Base-by-base conservation (phyloP, 2,329 filamentous ascomycete genomes). In the Gremmenia infestans region DNA sequence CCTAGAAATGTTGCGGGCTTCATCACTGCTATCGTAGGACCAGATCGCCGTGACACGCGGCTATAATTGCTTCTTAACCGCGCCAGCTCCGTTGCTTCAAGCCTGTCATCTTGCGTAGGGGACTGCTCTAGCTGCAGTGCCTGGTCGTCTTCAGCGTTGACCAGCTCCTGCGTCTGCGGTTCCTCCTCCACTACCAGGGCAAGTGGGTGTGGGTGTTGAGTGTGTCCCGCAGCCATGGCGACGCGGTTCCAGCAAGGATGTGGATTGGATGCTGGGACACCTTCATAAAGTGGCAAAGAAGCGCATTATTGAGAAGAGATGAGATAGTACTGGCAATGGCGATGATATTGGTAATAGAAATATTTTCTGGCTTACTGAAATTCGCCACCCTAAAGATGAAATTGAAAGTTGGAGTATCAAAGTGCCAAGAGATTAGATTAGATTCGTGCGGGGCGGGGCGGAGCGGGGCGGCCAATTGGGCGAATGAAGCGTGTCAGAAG, bases 71-170 rank as follows among this genome's bases (percentile, higher is more conserved):
- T 55, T 54, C 61, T 60, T 23, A 66, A 37, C 23, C 55, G 55
- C 25, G 54, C 57, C 35, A 70, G 49, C 50, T 69, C 67, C 22
- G 65, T 67, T 6, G 64, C 57, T 56, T 67, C 64, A 37, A 59
- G 59, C 56, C 59, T 59, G 56, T 64, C 59, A 59, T 57, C 60
- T 37, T 60, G 57, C 32, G 48, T 52, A 22, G 39, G n/a, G 23
- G 35, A 43, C 32, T 28, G 14, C 15, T 54, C 39, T 17, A 48
- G 53, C 17, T 47, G 45, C 14, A 25, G 45, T 28, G 19, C 42
- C 14, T 40, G n/a, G n/a, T 25, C n/a, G 19, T 25, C 14, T 23
- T 32, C 45, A 28, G 8, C 14, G 12, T n/a, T 14, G 23, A 32
- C 19, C 23, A 32, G 22, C 22, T 22, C 22, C 22, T 22, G 22